phyloP scores from a whole-genome alignment of 345 rosid species.

The Citrus maxima region DNA sequence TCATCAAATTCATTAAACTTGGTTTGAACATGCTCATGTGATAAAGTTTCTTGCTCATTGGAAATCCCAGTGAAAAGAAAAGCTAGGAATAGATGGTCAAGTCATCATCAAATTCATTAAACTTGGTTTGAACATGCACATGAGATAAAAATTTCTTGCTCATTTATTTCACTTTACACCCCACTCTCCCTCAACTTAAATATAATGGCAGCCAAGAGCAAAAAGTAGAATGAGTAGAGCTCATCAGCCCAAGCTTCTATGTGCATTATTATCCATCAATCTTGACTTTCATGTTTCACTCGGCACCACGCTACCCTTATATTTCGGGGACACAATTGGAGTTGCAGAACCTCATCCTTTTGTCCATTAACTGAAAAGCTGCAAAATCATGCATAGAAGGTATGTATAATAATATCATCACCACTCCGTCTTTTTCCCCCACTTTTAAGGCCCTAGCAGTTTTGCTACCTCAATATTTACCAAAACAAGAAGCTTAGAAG shows the following conservation, averaged over 20 bases:
- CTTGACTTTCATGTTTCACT: background rate
- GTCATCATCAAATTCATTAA: background rate
- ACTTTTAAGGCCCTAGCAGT: background rate
- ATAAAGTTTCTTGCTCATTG: too few species aligned
- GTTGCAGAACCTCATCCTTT: background rate
- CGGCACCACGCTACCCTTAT: background rate
- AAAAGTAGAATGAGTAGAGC: background rate
- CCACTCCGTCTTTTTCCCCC: background rate
- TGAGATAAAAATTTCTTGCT: background rate
- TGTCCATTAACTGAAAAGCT: background rate
- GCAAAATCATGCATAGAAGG: background rate
- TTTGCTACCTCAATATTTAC: background rate
- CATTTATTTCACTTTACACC: too few species aligned
- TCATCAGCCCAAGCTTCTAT: background rate
- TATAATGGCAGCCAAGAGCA: background rate
- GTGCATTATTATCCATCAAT: background rate
- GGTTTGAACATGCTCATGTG: too few species aligned
- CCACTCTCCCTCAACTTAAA: background rate
- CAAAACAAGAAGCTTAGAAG: background rate
- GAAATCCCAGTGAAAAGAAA: background rate
- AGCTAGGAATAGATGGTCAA: background rate
- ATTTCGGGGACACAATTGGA: background rate
- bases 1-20: too few species aligned
- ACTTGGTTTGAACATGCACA: background rate
- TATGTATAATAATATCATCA: too few species aligned